Evolutionary conservation across 2,329 filamentous ascomycete genomes (phyloP).

Genomic region (Ophiostoma montium): DNA sequence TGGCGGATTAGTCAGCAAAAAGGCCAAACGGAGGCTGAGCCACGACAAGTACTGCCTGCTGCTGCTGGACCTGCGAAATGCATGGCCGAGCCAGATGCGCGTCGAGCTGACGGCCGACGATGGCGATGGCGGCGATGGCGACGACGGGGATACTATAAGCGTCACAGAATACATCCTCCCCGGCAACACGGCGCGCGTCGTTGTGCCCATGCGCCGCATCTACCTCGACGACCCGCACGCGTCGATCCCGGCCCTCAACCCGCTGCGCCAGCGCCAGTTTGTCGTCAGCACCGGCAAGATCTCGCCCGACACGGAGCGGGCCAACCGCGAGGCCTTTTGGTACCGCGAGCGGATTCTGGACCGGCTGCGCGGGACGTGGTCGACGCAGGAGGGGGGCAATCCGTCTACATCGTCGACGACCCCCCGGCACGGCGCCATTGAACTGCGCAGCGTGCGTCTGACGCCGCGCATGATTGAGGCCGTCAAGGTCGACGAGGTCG

Average conservation of each 20-base stretch:
- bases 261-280: slow-evolving; percentile 77
- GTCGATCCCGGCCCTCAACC: slow-evolving; percentile 66
- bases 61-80: slow-evolving; percentile 73
- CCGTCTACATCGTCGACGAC: background rate
- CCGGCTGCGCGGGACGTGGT: slow-evolving; percentile 58
- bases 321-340: slow-evolving; percentile 77
- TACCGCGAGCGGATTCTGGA: slow-evolving; percentile 72
- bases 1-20: slow-evolving; percentile 17
- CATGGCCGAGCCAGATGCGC: slow-evolving; percentile 69
- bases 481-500: slow-evolving; percentile 66
- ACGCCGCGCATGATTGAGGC: slow-evolving; percentile 69
- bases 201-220: slow-evolving; percentile 62
- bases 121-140: slow-evolving; percentile 14
- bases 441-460: slow-evolving; percentile 62
- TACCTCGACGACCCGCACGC: slow-evolving; percentile 65
- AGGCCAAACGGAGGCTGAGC: background rate
- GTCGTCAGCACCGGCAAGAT: slow-evolving; percentile 72
- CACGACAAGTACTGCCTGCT: slow-evolving; percentile 59
- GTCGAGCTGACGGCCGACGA: slow-evolving; percentile 38
- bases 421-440: slow-evolving; percentile 46
- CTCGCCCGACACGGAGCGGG: slow-evolving; percentile 64
- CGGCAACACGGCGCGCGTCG: slow-evolving; percentile 57
- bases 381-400: slow-evolving; percentile 25
- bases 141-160: slow-evolving; percentile 16
- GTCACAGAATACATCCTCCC: slow-evolving; percentile 47